A percentile compares a stretch with the other conserved stretches of the same genome.
These are phyloP conservation scores for Wickerhamiella vanderwaltii DNA, from an alignment of 805 yeast species.

Conservation along the genomic window DNA sequence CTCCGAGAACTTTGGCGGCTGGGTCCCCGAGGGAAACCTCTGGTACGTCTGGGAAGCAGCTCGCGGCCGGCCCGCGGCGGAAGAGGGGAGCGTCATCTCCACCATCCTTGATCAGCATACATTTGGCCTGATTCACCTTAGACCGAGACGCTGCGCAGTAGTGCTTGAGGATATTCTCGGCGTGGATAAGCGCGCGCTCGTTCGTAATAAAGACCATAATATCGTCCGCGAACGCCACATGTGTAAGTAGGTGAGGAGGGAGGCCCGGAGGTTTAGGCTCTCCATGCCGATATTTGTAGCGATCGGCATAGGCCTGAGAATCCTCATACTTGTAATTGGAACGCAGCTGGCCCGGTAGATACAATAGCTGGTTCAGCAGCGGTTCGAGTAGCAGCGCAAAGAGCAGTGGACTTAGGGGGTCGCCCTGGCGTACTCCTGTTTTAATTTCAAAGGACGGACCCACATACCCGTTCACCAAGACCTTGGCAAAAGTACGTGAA, in stretches of 20 bases:
- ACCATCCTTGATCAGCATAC: constrained; percentile 1
- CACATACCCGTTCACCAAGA: background rate
- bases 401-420: constrained; percentile 5
- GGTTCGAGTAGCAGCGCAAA: constrained; percentile 1
- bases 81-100: too few relatives aligned
- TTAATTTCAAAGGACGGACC: background rate
- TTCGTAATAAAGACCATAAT: background rate
- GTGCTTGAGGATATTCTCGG: background rate
- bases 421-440: constrained; percentile 3
- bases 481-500: background rate
- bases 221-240: constrained; percentile 3
- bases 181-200: background rate
- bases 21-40: too few relatives aligned
- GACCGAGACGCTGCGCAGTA: background rate
- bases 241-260: background rate
- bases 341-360: too few relatives aligned
- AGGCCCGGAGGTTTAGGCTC: background rate
- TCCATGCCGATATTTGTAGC: too few relatives aligned
- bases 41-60: too few relatives aligned
- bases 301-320: too few relatives aligned
- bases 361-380: too few relatives aligned
- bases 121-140: background rate
- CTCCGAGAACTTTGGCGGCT: too few relatives aligned
- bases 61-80: too few relatives aligned
- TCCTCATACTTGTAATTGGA: too few relatives aligned